Percentiles rank a stretch among this genome's conserved stretches.
These are phyloP conservation scores for Cytidiella melzeri DNA, from an alignment of 768 basidiomycete species.

Conservation along the genomic window DNA sequence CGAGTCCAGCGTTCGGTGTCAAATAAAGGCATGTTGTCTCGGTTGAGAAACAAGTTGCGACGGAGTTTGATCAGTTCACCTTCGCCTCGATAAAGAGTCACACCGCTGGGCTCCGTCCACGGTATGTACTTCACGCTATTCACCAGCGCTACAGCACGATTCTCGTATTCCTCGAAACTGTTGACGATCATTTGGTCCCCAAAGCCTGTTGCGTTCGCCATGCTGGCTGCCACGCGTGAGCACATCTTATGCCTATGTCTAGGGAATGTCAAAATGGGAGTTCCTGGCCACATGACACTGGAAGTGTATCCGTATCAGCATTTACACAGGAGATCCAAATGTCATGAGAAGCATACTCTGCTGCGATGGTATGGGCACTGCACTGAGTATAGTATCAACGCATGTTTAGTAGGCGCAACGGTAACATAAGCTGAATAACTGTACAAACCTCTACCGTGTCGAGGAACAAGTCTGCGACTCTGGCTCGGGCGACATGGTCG, in stretches of 20 bases:
- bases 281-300: slow-evolving; percentile 47
- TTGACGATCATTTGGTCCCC: slow-evolving; percentile 42
- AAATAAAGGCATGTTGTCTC: slow-evolving; percentile 40
- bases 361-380: slow-evolving; percentile 46
- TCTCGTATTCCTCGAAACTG: slow-evolving; percentile 39
- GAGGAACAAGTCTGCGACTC: slow-evolving; percentile 45
- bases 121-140: slow-evolving; percentile 21
- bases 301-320: background rate
- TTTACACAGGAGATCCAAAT: background rate
- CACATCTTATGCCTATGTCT: slow-evolving; percentile 43
- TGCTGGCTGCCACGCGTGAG: slow-evolving; percentile 43
- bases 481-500: slow-evolving; percentile 36
- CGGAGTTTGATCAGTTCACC: slow-evolving; percentile 38
- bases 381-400: slow-evolving; percentile 28
- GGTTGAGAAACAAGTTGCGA: slow-evolving; percentile 33
- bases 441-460: slow-evolving; percentile 42
- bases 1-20: slow-evolving; percentile 42
- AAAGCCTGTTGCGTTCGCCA: slow-evolving; percentile 41
- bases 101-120: slow-evolving; percentile 13
- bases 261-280: slow-evolving; percentile 44
- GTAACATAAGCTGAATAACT: too few relatives aligned
- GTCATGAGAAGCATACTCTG: slow-evolving; percentile 32
- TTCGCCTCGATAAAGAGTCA: slow-evolving; percentile 16
- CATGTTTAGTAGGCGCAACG: background rate
- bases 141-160: slow-evolving; percentile 37